Evolutionary conservation across 345 rosid species (phyloP).

Genomic region (Aquilaria malaccensis): DNA sequence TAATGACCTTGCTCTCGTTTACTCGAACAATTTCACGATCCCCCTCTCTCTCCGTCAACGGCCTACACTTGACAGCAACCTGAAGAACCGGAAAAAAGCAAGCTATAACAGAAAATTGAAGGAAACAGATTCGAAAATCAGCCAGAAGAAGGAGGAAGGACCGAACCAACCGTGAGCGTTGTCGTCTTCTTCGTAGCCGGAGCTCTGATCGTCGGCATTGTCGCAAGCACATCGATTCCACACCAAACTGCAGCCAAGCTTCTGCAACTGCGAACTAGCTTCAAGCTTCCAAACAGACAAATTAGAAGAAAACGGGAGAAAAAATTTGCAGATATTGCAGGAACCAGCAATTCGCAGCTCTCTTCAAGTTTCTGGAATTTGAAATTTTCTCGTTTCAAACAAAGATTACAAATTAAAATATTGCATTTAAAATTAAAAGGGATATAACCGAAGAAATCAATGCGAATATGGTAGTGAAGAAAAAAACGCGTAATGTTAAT

Average conservation of each 20-base stretch:
- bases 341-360: too few relatives aligned
- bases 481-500: too few relatives aligned
- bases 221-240: slow-evolving; percentile 15
- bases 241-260: background rate
- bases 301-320: background rate
- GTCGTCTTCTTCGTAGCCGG: slow-evolving; percentile 56
- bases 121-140: background rate
- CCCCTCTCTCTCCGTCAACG: slow-evolving; percentile 48
- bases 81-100: slow-evolving; percentile 13
- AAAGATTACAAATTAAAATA: too few relatives aligned
- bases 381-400: background rate
- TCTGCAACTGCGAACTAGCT: background rate
- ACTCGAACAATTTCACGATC: slow-evolving; percentile 81
- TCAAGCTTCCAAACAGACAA: background rate
- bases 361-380: slow-evolving; percentile 1
- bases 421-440: too few relatives aligned
- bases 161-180: slow-evolving; percentile 50
- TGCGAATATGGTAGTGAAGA: too few relatives aligned
- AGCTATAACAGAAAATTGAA: background rate
- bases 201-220: slow-evolving; percentile 65
- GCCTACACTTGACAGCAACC: slow-evolving; percentile 92
- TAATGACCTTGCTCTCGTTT: slow-evolving; percentile 40
- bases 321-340: background rate
- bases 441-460: too few relatives aligned
- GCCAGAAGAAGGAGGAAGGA: background rate